Base-by-base conservation (phyloP, 257 asterid species). In the Sherardia arvensis region DNA sequence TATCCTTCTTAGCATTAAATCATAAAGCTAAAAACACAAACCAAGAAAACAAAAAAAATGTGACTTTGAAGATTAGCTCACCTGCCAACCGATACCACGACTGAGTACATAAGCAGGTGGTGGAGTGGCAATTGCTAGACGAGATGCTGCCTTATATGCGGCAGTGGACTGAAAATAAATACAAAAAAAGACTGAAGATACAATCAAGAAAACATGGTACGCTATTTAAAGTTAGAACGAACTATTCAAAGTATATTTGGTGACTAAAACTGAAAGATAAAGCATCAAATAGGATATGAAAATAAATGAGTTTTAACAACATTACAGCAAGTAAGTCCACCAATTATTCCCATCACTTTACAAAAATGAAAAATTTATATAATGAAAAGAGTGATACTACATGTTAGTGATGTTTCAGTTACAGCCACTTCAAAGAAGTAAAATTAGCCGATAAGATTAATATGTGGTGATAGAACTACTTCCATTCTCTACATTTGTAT, bases 71-170 rank as follows among this genome's bases (percentile, higher is more conserved):
- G 7, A 45, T 30, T 15, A 57, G 43, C 67, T 53, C 62, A 91
- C 98, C 96, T 91, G 98, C 99, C 99, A 93, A 71, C 99, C 99
- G 68, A 93, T 93, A 62, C 99, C 99, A 8, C 99, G 91, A 68
- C 99, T 93, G 62, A 93, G 88, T 65, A 93, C 99, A 54, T 93
- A 90, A 47, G 99, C 97, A 43, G 99, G 99, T 69, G 99, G 99
- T 7, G 99, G 99, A 61, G 99, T 93, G 64, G 99, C 99, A 34
- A 93, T 93, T 53, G 99, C 99, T 67, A 93, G 91, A 73, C 99
- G 99, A 59, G 99, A 85, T 5, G 99, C 97, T 20, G 97, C 99
- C 75, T 85, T 79, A 76, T 90, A 93, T 27, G 97, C 96, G 71
- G 84, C 97, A 0, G 99, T 90, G 21, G 99, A 93, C 99, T 93